Conservation (phyloP, 1,284 basidiomycete genomes). For the Leccinum subrobustum region DNA sequence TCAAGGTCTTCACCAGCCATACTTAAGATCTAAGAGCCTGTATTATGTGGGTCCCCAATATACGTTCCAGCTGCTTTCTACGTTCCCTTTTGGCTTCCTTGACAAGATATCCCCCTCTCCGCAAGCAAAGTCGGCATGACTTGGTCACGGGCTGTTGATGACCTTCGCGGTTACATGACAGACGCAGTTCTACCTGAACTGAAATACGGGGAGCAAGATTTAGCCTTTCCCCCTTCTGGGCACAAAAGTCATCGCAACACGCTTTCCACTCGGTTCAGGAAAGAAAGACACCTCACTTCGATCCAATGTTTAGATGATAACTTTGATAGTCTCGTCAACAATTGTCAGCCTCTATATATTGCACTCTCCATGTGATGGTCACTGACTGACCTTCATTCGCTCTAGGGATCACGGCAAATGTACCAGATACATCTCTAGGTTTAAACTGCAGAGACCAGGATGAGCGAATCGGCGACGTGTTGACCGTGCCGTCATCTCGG, state of each 20-base stretch:
- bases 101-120: neutral
- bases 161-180: slow-evolving; percentile 39
- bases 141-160: slow-evolving; percentile 33
- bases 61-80: neutral
- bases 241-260: slow-evolving; percentile 40
- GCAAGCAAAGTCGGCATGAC: slow-evolving; percentile 20
- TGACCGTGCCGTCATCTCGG: slow-evolving; percentile 35
- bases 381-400: slow-evolving; percentile 8
- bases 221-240: slow-evolving; percentile 31
- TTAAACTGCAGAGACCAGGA: slow-evolving; percentile 30
- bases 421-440: slow-evolving; percentile 31
- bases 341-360: slow-evolving; percentile 23
- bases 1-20: slow-evolving; percentile 14
- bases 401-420: slow-evolving; percentile 29
- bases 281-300: slow-evolving; percentile 35
- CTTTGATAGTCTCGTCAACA: slow-evolving; percentile 30
- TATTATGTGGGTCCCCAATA: slow-evolving; percentile 3
- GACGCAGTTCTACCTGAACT: slow-evolving; percentile 41
- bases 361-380: neutral
- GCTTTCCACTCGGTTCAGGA: slow-evolving; percentile 37
- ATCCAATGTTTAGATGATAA: slow-evolving; percentile 24
- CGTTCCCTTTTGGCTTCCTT: neutral
- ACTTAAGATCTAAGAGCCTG: slow-evolving; percentile 21
- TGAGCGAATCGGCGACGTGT: slow-evolving; percentile 24
- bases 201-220: slow-evolving; percentile 29